phyloP scores from a whole-genome alignment of 768 basidiomycete genomes.

The Phylloporus sp. region DNA sequence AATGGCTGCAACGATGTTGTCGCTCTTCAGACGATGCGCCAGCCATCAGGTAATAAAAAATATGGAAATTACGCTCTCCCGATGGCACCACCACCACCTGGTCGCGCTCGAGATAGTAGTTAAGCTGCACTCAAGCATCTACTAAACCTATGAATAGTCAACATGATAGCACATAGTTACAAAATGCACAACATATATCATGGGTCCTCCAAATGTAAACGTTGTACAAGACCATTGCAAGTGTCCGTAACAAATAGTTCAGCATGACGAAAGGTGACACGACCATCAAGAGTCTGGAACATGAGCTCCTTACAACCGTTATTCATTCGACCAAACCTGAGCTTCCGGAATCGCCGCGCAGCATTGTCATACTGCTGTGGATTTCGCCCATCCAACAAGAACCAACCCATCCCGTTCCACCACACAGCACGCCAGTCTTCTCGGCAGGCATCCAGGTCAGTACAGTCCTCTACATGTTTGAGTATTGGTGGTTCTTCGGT shows the following conservation, averaged over 20 bases:
- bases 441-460: neutral
- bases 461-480: neutral
- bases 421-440: neutral
- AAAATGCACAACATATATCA: no score
- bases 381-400: neutral
- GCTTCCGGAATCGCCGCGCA: neutral
- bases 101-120: conserved; percentile 92
- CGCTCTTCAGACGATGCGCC: conserved; percentile 87
- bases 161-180: no score
- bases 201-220: no score
- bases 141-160: no score
- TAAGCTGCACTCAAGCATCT: no score
- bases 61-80: conserved; percentile 96
- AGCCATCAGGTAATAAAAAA: conserved; percentile 94
- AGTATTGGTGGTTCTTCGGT: neutral
- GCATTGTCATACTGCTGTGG: neutral
- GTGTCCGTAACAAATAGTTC: no score
- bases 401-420: neutral
- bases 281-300: neutral
- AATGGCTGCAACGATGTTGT: conserved; percentile 87
- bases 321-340: neutral
- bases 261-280: no score
- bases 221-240: no score
- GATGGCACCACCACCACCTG: conserved; percentile 84
- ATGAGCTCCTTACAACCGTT: neutral